Evolutionary conservation across 257 asterid genomes (phyloP).

Genomic region (Solanum piurae): DNA sequence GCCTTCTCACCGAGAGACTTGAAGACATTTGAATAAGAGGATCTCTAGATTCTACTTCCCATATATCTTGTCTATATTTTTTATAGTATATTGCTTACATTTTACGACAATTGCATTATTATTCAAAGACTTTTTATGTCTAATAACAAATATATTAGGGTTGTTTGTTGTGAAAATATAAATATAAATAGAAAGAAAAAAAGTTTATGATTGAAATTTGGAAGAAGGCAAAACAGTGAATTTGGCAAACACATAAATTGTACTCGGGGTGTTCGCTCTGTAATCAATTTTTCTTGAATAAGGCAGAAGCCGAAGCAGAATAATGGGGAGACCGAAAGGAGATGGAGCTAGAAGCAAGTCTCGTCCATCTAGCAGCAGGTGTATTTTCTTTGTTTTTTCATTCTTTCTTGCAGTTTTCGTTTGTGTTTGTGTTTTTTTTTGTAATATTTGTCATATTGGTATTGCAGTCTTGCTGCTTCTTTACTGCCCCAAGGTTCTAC

Average conservation of each 20-base stretch:
- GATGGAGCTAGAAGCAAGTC: slow-evolving; percentile 92
- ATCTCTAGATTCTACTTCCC: no score
- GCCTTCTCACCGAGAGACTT: no score
- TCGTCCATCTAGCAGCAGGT: slow-evolving; percentile 99
- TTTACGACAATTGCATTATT: background rate
- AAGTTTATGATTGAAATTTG: background rate
- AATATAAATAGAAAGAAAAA: background rate
- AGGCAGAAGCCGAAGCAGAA: background rate
- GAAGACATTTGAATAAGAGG: no score
- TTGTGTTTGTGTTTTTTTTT: background rate
- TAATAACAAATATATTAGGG: background rate
- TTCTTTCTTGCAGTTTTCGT: background rate
- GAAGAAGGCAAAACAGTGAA: background rate
- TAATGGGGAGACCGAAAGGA: slow-evolving; percentile 92
- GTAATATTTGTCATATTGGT: background rate
- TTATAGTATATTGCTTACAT: background rate
- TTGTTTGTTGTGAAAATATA: background rate
- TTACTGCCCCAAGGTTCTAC: slow-evolving; percentile 70
- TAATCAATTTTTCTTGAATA: background rate
- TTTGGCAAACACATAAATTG: background rate
- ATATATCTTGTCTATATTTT: no score
- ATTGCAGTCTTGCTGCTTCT: slow-evolving; percentile 80
- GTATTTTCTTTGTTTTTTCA: background rate
- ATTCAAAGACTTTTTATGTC: background rate
- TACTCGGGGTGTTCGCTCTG: background rate